Base-by-base conservation (phyloP, 23 red algal genomes). In the Gracilaria gracilis region DNA sequence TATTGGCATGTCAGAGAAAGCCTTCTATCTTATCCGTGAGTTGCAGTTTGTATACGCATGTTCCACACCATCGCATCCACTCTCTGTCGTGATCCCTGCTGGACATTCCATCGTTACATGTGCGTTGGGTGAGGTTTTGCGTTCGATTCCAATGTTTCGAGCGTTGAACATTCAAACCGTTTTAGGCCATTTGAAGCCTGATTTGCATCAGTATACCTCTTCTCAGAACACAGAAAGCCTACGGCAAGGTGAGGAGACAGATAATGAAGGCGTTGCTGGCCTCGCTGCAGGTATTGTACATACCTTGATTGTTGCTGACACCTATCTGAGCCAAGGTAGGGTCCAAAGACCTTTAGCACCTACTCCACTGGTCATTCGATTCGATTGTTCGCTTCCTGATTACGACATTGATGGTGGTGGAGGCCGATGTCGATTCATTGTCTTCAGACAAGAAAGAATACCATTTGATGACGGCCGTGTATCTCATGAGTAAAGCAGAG, bases 221-320 rank as follows among this genome's bases (percentile, higher is more conserved):
- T 54, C 31, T 33, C 61, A 48, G 69, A 58, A n/a, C 17, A 39
- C 54, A 39, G 74, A 79, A 25, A 35, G 57, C 17, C 53, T 39
- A 29, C 62, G 59, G 58, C 89, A 92, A 46, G 89, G 89, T 31
- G 79, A 92, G 21, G 89, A 92, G 49, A 84, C 89, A 39, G 89
- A 92, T 75, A 79, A 92, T 20, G 89, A 92, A 38, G 78, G 47
- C 9, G 80, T 92, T 40, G 62, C 79, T 39, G 79, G 48, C 28
- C 76, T 92, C 23, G 80, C 48, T 21, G 79, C 67, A 1, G 89
- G 89, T 2, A 40, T 55, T 20, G 67, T 58, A 11, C 37, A 92
- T 21, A 77, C 84, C 28, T 58, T 92, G 46, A 75, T 92, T 78
- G 89, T 92, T 51, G 78, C 89, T 31, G 79, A 46, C 24, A 61